Evolutionary conservation across 169 alveolate genomes (phyloP), one percentile per base, ranked within the genome.

Genomic region (Fabrea salina): DNA sequence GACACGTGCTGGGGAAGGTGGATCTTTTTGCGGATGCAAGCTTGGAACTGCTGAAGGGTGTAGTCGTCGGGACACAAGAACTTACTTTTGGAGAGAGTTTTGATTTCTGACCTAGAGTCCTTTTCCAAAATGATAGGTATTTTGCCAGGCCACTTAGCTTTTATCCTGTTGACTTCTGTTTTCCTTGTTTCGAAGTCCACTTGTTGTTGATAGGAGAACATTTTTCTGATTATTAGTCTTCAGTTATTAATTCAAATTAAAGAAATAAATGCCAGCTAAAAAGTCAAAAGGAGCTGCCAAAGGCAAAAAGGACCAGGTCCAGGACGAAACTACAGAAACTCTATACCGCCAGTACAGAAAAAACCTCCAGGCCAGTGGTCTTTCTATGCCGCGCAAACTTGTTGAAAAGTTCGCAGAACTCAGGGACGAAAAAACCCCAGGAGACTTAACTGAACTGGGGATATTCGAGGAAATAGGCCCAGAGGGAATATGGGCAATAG

Each of bases 351-450:
- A 8, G 8, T 72, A 72, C 33, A 27, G 70, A 27, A 47, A 72
- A 50, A 27, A 50, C 16, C 80, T 72, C 8, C 47, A 51, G 16
- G 66, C 47, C 25, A 44, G 50, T 8, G 66, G 70, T 1, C 50
- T 72, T 16, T 0, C 50, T 8, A 72, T 72, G 80, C 80, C 80
- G 0, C 22, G 54, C 7, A 50, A 72, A 35, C 71, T 72, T 7
- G 49, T 13, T 50, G 80, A 44, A 50, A 44, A 51, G 27, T 72
- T 72, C 47, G 37, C 41, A 22, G 27, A n/a, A 49, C 8, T 44
- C 13, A 72, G 80, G 51, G 80, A 72, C 27, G 80, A 72, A 32
- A 72, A 72, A 33, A 72, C n/a, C 1, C 80, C 80, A 49, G 70
- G 70, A 47, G 49, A 50, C 22, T 32, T 72, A 49, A 51, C 8